phyloP scores from a whole-genome alignment of 208 protist genomes.

The Vickermania spadyakhi region DNA sequence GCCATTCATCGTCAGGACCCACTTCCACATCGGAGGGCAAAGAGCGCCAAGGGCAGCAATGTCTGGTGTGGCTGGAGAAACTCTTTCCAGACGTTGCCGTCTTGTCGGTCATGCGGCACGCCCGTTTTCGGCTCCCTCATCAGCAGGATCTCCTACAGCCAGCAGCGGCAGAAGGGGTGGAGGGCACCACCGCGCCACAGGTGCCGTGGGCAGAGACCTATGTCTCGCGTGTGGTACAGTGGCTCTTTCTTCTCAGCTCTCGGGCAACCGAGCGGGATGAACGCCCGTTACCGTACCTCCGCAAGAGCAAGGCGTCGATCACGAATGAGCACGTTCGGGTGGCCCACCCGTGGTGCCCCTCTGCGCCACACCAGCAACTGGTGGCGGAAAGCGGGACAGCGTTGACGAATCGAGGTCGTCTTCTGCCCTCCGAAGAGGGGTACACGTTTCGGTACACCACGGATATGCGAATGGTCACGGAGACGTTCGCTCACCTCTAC shows the following conservation, averaged over 20 bases:
- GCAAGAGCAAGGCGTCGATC: constrained; percentile 58
- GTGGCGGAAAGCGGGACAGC: no score
- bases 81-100: constrained; percentile 63
- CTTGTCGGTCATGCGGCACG: constrained; percentile 54
- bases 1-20: no score
- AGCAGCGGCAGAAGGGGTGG: no score
- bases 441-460: constrained; percentile 50
- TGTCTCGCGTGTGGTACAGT: constrained; percentile 48
- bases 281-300: constrained; percentile 71
- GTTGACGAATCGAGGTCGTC: background rate
- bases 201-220: constrained; percentile 57
- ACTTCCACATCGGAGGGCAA: constrained; percentile 9
- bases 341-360: constrained; percentile 28
- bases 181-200: no score
- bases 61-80: constrained; percentile 48
- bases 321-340: constrained; percentile 77
- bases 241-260: constrained; percentile 67
- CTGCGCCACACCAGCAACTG: background rate
- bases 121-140: constrained; percentile 39
- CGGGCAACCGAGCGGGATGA: constrained; percentile 41
- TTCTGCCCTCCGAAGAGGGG: constrained; percentile 69
- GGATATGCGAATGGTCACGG: constrained; percentile 55
- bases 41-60: constrained; percentile 9
- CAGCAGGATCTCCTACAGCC: constrained; percentile 55
- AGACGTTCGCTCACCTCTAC: constrained; percentile 58